phyloP scores from a whole-genome alignment of 768 basidiomycete species.

The Pleurotus cornucopiae region DNA sequence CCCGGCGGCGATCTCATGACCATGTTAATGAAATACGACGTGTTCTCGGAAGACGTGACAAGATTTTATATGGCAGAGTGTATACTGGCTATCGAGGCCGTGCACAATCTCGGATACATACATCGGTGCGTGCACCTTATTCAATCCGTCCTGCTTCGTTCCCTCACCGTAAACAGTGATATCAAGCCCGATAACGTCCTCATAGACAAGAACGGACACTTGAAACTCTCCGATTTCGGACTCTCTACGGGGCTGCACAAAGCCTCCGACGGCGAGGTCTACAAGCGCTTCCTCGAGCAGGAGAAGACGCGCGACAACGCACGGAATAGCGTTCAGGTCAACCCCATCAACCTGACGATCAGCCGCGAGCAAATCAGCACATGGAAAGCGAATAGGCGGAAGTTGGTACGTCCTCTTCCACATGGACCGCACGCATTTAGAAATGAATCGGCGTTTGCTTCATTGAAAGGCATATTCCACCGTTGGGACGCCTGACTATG shows the following conservation, averaged over 20 bases:
- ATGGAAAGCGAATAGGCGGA: slow-evolving; percentile 98
- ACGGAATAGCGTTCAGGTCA: slow-evolving; percentile 96
- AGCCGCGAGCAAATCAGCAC: slow-evolving; percentile 95
- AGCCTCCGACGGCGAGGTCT: slow-evolving; percentile 89
- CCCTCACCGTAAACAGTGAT: slow-evolving; percentile 51
- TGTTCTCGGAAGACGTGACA: slow-evolving; percentile 97
- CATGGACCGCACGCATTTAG: background rate
- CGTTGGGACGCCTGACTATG: slow-evolving; percentile 60
- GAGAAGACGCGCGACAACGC: slow-evolving; percentile 60
- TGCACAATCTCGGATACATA: slow-evolving; percentile 98
- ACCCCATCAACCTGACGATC: slow-evolving; percentile 96
- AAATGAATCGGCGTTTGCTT: background rate
- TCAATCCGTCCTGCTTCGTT: background rate
- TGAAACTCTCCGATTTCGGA: slow-evolving; percentile 98
- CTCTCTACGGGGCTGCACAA: slow-evolving; percentile 98
- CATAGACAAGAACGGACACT: slow-evolving; percentile 94
- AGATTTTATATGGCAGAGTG: slow-evolving; percentile 99
- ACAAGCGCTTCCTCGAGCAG: slow-evolving; percentile 85
- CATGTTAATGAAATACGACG: slow-evolving; percentile 99
- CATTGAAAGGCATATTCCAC: slow-evolving; percentile 86
- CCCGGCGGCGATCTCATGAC: slow-evolving; percentile 99
- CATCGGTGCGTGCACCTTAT: slow-evolving; percentile 65
- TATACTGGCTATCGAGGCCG: slow-evolving; percentile 95
- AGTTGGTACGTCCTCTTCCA: slow-evolving; percentile 54
- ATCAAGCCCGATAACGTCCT: slow-evolving; percentile 99